phyloP scores from a whole-genome alignment of 768 basidiomycete species.

The Agaricus sinodeliciosus region DNA sequence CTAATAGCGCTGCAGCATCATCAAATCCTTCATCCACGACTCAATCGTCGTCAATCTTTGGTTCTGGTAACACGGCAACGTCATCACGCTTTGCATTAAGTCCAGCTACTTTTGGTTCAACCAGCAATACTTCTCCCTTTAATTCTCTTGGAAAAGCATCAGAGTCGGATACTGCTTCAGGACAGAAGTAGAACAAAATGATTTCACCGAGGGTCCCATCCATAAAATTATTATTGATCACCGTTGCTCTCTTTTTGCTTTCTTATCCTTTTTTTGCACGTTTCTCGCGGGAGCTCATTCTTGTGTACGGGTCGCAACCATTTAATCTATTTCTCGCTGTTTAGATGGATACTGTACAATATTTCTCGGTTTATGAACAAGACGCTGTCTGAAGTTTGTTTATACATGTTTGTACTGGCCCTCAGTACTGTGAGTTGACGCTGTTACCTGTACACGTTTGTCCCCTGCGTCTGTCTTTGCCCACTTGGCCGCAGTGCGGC shows the following conservation, averaged over 20 bases:
- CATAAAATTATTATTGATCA: not conserved
- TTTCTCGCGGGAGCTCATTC: not conserved
- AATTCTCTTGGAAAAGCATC: not conserved
- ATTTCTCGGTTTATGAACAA: not conserved
- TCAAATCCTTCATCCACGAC: not conserved
- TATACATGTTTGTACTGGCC: no score
- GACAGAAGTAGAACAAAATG: not conserved
- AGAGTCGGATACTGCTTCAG: not conserved
- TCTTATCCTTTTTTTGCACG: not conserved
- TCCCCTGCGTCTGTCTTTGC: no score
- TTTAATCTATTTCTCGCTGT: not conserved
- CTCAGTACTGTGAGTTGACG: not conserved
- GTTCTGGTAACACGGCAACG: not conserved
- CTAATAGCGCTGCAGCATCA: not conserved
- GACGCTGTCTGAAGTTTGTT: not conserved
- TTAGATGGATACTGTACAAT: constrained; percentile 4
- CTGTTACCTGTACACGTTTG: not conserved
- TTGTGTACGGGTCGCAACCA: constrained; percentile 1
- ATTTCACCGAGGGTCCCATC: not conserved
- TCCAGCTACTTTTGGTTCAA: not conserved
- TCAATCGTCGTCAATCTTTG: not conserved
- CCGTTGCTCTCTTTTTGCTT: not conserved
- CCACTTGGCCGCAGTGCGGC: no score
- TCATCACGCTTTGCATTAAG: not conserved
- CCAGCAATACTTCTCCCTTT: not conserved